Percentiles rank a stretch among this genome's conserved stretches.
Conservation (phyloP, 371 early-diverging fungal genomes). For the Actinomortierella wolfii region DNA sequence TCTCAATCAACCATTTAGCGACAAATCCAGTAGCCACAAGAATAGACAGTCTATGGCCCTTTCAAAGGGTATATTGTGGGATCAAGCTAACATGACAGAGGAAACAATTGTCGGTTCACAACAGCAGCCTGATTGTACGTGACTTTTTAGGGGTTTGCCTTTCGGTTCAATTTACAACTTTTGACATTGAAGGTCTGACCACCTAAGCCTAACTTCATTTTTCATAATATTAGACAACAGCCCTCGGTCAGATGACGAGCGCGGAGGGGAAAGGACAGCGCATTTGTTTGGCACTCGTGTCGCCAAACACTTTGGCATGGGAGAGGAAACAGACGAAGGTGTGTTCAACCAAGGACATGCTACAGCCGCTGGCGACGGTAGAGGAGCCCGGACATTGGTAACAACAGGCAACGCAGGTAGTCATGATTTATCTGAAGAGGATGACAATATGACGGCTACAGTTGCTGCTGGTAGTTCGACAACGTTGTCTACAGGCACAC, state of each 20-base stretch:
- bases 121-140: slow-evolving; percentile 22
- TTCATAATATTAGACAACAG: slow-evolving; percentile 12
- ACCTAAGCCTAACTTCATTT: neutral
- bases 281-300: neutral
- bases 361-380: too few relatives aligned
- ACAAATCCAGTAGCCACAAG: slow-evolving; percentile 15
- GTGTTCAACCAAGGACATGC: too few relatives aligned
- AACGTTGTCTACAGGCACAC: neutral
- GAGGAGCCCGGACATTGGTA: too few relatives aligned
- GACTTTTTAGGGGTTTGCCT: too few relatives aligned
- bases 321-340: too few relatives aligned
- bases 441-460: slow-evolving; percentile 1
- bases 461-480: neutral
- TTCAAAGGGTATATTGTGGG: slow-evolving; percentile 25
- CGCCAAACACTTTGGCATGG: too few relatives aligned
- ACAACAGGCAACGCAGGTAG: slow-evolving; percentile 8
- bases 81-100: slow-evolving; percentile 25
- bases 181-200: neutral
- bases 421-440: slow-evolving; percentile 24
- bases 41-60: slow-evolving; percentile 29
- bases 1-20: too few relatives aligned
- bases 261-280: slow-evolving; percentile 11
- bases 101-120: slow-evolving; percentile 16
- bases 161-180: too few relatives aligned
- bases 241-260: slow-evolving; percentile 27